Percentiles rank a stretch among this genome's conserved stretches.
These are phyloP conservation scores for Phytopythium kandeliae DNA, from an alignment of 352 stramenopile genomes.

Conservation along the genomic window DNA sequence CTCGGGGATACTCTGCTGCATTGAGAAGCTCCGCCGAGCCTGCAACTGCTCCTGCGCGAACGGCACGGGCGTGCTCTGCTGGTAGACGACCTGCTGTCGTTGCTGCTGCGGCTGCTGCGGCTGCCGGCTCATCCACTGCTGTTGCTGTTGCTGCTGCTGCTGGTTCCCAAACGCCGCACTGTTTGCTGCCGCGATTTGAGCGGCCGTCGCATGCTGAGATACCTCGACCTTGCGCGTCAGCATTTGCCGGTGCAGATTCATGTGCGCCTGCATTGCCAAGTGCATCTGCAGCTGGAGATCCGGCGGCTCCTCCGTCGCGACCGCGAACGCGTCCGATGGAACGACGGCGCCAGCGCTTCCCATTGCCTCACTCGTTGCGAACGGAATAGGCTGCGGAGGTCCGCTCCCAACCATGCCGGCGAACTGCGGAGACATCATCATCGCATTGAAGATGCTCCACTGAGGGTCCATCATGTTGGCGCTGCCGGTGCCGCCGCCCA, in stretches of 20 bases:
- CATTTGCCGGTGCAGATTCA: constrained; percentile 87
- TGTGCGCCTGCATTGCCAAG: constrained; percentile 83
- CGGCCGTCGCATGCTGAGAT: constrained; percentile 35
- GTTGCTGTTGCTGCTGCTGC: constrained; percentile 12
- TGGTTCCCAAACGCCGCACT: constrained; percentile 2
- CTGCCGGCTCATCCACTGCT: constrained; percentile 17
- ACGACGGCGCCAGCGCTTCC: constrained; percentile 10
- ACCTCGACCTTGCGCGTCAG: constrained; percentile 82
- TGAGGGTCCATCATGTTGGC: constrained; percentile 61
- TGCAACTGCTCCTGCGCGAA: background rate
- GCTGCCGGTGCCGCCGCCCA: background rate
- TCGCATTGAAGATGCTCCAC: constrained; percentile 73
- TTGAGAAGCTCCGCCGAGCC: background rate
- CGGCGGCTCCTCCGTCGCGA: constrained; percentile 40
- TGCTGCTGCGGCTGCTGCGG: constrained; percentile 18
- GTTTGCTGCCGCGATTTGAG: constrained; percentile 15
- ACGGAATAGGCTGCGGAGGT: constrained; percentile 12
- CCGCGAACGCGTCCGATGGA: constrained; percentile 39
- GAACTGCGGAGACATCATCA: constrained; percentile 75
- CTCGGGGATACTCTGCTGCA: background rate
- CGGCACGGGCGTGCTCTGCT: background rate
- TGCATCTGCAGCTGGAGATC: constrained; percentile 84
- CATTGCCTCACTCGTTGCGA: constrained; percentile 26
- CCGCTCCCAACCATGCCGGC: constrained; percentile 22
- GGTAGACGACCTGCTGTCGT: constrained; percentile 8